phyloP scores from a whole-genome alignment of 805 yeast genomes.

The Candida michaelii region DNA sequence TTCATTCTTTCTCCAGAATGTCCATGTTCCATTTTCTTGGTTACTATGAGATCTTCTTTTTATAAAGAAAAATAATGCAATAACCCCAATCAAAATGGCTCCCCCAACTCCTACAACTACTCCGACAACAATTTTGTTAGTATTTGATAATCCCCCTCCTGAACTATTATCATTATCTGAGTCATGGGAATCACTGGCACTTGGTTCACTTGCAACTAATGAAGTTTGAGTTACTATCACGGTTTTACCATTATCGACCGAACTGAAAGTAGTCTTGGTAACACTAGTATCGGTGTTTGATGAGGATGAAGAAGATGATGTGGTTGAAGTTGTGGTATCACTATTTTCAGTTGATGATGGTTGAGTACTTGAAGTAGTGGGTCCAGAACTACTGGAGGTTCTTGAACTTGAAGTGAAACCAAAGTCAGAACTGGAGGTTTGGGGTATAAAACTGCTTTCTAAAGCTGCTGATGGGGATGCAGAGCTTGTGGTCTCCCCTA shows the following conservation, averaged over 20 bases:
- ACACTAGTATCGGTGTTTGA: too few relatives aligned
- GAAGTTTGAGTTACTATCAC: slow-evolving; percentile 42
- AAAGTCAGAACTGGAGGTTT: slow-evolving; percentile 5
- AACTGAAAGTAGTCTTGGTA: slow-evolving; percentile 20
- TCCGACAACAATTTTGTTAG: slow-evolving; percentile 46
- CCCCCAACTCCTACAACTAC: slow-evolving; percentile 51
- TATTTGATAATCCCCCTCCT: slow-evolving; percentile 40
- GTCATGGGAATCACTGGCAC: slow-evolving; percentile 21
- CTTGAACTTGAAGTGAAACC: slow-evolving; percentile 7
- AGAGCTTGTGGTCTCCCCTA: too few relatives aligned
- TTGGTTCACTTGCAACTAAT: slow-evolving; percentile 22
- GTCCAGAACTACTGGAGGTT: too few relatives aligned
- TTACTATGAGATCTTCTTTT: slow-evolving; percentile 33
- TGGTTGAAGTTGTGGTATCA: not conserved
- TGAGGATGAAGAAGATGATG: not conserved
- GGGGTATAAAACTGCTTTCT: not conserved
- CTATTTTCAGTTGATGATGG: too few relatives aligned
- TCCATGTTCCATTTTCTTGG: slow-evolving; percentile 39
- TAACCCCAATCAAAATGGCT: slow-evolving; percentile 35
- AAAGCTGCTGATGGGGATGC: slow-evolving; percentile 2
- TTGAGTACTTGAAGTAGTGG: not conserved
- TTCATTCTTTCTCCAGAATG: slow-evolving; percentile 49
- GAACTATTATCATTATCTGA: slow-evolving; percentile 5
- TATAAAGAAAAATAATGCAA: slow-evolving; percentile 33
- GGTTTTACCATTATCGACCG: slow-evolving; percentile 38